Conservation (phyloP, 2,329 filamentous ascomycete species). For the Trichoderma sp. region DNA sequence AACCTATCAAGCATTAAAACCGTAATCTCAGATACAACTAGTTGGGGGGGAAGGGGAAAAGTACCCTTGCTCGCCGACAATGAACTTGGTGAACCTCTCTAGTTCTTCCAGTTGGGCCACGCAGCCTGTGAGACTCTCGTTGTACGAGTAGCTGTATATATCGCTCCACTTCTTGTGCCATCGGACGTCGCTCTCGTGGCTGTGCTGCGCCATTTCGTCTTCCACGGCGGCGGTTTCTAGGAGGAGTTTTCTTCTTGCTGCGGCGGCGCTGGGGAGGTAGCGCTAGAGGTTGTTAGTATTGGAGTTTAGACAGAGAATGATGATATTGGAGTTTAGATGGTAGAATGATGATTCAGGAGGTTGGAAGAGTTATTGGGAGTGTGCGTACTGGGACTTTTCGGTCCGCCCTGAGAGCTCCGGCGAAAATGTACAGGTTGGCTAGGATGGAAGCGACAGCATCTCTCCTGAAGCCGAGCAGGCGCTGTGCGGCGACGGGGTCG, state of each 20-base stretch:
- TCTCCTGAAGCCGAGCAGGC: constrained; percentile 50
- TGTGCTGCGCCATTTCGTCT: constrained; percentile 29
- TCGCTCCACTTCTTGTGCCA: constrained; percentile 51
- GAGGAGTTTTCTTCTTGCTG: constrained; percentile 51
- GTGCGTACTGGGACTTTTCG: constrained; percentile 47
- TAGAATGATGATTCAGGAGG: too few species aligned
- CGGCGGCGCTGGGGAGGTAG: constrained; percentile 56
- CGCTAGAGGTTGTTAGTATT: constrained; percentile 31
- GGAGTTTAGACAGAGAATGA: background rate
- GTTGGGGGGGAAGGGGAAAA: constrained; percentile 7
- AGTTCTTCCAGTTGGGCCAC: constrained; percentile 54
- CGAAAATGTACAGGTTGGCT: constrained; percentile 57
- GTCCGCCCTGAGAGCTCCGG: constrained; percentile 52
- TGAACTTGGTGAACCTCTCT: constrained; percentile 56
- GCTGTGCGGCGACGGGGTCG: constrained; percentile 47
- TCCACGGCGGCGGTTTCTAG: constrained; percentile 51
- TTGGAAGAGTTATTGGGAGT: too few species aligned
- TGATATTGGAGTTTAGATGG: too few species aligned
- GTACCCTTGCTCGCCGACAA: constrained; percentile 54
- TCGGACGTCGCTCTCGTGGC: constrained; percentile 28
- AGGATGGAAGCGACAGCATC: constrained; percentile 58
- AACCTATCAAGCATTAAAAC: constrained; percentile 34
- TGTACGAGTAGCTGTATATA: constrained; percentile 56
- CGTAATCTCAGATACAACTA: too few species aligned
- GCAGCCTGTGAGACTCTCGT: constrained; percentile 53